Base-by-base conservation (phyloP, 495 filamentous ascomycete genomes). In the Cercophora scortea region DNA sequence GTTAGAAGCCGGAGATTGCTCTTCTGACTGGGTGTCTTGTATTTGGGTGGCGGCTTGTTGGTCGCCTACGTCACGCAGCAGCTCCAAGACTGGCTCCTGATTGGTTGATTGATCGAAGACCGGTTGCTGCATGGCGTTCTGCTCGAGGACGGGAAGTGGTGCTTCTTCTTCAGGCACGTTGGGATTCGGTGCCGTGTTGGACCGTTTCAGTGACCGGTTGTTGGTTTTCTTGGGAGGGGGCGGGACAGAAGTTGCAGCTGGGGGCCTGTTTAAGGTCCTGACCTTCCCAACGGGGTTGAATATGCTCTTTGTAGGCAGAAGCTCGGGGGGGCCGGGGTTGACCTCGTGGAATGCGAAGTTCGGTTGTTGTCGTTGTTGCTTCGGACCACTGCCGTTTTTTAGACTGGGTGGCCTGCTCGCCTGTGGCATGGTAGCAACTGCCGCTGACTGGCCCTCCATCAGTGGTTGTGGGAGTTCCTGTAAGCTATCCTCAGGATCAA, bases 241-340 rank as follows among this genome's bases (percentile, higher is more conserved):
- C 19, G 55, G 51, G 1, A 43, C 42, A 33, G 54, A 38, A 18
- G 50, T 33, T 4, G 53, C 44, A 19, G 50, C 35, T 15, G 52
- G 43, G 1, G 50, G 53, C 42, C 61, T 53, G 45, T 64, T 62
- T 36, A 66, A 33, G 2, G 59, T 35, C 50, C 61, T 64, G 8
- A 50, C 50, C 34, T 61, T 63, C 5, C 61, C 65, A 18, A 57
- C 52, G 16, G 63, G 71, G 18, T 73, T 74, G 57, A 71, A 74
- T 15, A 74, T 59, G 49, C 71, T 74, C 17, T 64, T 73, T n/a
- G 64, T 66, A 12, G 73, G 73, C 32, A 76, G 49, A 47, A 71
- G 65, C 54, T 63, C 77, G 48, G 62, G 74, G 52, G 67, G 72
- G 49, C 61, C 69, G 51, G 65, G 77, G 51, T 54, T 73, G 51